These are phyloP conservation scores for Aspergillus biplanus DNA, from an alignment of 495 filamentous ascomycete genomes.

Conservation along the genomic window DNA sequence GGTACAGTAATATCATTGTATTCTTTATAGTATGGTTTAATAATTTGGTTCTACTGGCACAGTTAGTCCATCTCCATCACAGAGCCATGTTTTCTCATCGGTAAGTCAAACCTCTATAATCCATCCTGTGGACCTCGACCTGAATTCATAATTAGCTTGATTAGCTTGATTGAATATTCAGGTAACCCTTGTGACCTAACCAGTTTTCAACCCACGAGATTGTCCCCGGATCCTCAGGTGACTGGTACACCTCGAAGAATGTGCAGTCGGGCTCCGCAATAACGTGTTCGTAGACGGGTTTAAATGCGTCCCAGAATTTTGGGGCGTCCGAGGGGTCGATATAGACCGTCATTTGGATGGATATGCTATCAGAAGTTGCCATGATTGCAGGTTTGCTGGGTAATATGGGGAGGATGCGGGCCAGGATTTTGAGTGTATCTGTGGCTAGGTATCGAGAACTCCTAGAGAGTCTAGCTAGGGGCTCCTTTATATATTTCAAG, in stretches of 20 bases:
- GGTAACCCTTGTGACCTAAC: conserved; percentile 18
- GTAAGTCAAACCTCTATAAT: conserved; percentile 37
- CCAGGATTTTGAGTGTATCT: too few species aligned
- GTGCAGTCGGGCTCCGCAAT: conserved; percentile 49
- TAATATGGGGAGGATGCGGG: too few species aligned
- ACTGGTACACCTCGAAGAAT: conserved; percentile 53
- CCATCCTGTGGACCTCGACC: conserved; percentile 43
- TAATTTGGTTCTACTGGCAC: conserved; percentile 46
- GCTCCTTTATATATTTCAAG: too few species aligned
- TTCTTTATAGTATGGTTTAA: conserved; percentile 54
- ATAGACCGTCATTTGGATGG: conserved; percentile 47
- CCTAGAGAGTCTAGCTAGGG: too few species aligned
- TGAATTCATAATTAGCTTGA: conserved; percentile 11
- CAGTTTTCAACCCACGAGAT: conserved; percentile 54
- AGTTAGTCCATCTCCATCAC: too few species aligned
- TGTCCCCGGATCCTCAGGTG: conserved; percentile 43
- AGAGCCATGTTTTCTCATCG: too few species aligned
- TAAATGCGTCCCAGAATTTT: conserved; percentile 45
- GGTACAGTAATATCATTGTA: conserved; percentile 51
- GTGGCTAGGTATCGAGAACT: too few species aligned
- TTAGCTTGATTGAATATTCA: too few species aligned
- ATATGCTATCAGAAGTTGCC: background rate
- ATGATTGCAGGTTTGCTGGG: background rate
- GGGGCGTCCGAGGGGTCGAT: conserved; percentile 45
- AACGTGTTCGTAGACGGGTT: conserved; percentile 44